Conservation (phyloP, 495 filamentous ascomycete genomes). For the Neurospora terricola region DNA sequence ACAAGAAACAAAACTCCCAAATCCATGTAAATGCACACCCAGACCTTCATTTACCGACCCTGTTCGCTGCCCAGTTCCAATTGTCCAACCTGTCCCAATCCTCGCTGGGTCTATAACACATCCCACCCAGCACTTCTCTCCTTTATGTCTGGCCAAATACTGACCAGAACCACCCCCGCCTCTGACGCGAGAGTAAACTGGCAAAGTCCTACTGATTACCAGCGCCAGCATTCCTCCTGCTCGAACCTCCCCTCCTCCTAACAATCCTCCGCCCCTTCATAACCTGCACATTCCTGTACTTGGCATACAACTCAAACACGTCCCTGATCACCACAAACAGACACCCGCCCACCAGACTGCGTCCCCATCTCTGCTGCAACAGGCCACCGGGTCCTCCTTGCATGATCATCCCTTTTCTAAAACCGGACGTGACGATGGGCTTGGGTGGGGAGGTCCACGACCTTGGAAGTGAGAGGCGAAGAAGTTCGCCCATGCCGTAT, state of each 20-base stretch:
- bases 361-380: constrained; percentile 65
- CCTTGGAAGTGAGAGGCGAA: constrained; percentile 51
- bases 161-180: background rate
- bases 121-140: background rate
- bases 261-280: constrained; percentile 54
- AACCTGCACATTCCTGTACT: constrained; percentile 62
- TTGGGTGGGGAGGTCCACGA: constrained; percentile 47
- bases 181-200: background rate
- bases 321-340: constrained; percentile 72
- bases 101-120: background rate
- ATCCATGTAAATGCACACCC: background rate
- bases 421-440: background rate
- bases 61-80: background rate
- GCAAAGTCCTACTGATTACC: background rate
- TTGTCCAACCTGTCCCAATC: background rate
- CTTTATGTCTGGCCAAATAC: background rate
- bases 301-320: constrained; percentile 60
- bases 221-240: background rate
- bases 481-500: constrained; percentile 53
- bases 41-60: background rate
- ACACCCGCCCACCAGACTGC: constrained; percentile 72
- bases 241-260: constrained; percentile 9
- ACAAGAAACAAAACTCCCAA: background rate
- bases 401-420: constrained; percentile 5
- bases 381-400: constrained; percentile 39